Percentiles rank a stretch among this genome's conserved stretches.
Conservation (phyloP, 2,329 filamentous ascomycete species). For the Penicillium verrucosum region DNA sequence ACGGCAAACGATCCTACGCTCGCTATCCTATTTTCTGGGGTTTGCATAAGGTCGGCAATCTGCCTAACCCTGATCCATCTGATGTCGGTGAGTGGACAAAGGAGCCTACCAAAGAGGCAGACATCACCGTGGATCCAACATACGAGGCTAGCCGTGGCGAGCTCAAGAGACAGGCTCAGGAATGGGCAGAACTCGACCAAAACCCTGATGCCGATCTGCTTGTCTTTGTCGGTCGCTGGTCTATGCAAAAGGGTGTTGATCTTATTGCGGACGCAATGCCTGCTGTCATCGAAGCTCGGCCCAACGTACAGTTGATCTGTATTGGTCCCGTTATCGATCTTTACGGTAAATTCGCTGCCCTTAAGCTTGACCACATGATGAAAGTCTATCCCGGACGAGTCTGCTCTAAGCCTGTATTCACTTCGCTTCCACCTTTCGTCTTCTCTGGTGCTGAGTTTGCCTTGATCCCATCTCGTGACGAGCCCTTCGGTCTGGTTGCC, state of each 20-base stretch:
- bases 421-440: slow-evolving; percentile 62
- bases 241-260: slow-evolving; percentile 66
- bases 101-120: slow-evolving; percentile 48
- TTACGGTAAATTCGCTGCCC: slow-evolving; percentile 64
- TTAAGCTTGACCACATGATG: slow-evolving; percentile 64
- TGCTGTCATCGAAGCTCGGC: slow-evolving; percentile 58
- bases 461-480: slow-evolving; percentile 65
- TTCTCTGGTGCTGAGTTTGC: slow-evolving; percentile 67
- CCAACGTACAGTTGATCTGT: slow-evolving; percentile 60
- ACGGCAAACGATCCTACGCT: slow-evolving; percentile 65
- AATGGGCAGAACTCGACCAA: slow-evolving; percentile 64
- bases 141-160: slow-evolving; percentile 55
- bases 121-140: slow-evolving; percentile 52
- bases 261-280: slow-evolving; percentile 67
- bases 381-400: slow-evolving; percentile 63
- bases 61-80: slow-evolving; percentile 65
- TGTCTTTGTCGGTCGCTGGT: slow-evolving; percentile 68
- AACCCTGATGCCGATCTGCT: slow-evolving; percentile 63
- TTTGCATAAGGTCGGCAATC: slow-evolving; percentile 58
- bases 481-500: slow-evolving; percentile 66
- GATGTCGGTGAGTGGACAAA: slow-evolving; percentile 61
- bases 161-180: slow-evolving; percentile 60
- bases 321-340: slow-evolving; percentile 67
- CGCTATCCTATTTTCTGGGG: slow-evolving; percentile 70
- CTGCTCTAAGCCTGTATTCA: slow-evolving; percentile 66